Evolutionary conservation across 257 asterid species (phyloP).

Genomic region (Eustoma russellianum): DNA sequence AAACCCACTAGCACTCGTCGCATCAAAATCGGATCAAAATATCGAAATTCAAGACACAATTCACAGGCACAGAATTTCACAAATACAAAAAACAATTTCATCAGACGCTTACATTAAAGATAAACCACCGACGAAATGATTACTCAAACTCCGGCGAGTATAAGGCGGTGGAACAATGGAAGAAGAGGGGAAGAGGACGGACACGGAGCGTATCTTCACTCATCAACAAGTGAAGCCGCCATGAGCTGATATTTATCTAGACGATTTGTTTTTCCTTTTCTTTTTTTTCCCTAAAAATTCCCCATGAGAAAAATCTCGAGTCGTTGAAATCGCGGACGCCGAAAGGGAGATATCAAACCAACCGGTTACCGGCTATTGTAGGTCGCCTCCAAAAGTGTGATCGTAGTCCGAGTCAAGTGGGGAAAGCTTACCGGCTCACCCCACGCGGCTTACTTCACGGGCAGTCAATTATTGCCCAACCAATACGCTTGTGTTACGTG

Average conservation of each 20-base stretch:
- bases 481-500: not conserved
- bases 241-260: constrained; percentile 14
- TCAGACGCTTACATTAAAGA: constrained; percentile 4
- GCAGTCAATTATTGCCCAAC: not conserved
- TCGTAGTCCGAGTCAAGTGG: not conserved
- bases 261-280: not conserved
- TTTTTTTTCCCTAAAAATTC: no score
- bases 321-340: not conserved
- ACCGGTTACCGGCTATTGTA: not conserved
- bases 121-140: constrained; percentile 12
- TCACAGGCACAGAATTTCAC: constrained; percentile 5
- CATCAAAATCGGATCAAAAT: constrained; percentile 47
- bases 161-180: not conserved
- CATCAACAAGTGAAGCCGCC: constrained; percentile 17
- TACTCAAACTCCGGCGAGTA: constrained; percentile 6
- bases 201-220: constrained; percentile 36
- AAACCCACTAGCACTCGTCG: constrained; percentile 14
- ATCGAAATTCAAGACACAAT: constrained; percentile 24
- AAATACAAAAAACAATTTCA: no score
- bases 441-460: constrained; percentile 19
- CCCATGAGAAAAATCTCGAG: constrained; percentile 5
- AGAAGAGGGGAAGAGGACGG: constrained; percentile 15
- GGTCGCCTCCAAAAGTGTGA: no score
- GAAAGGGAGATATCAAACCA: not conserved
- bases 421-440: not conserved